Percentiles rank a stretch among this genome's conserved stretches.
These are phyloP conservation scores for Colletotrichum lentis DNA, from an alignment of 2,329 filamentous ascomycete genomes.

Conservation along the genomic window DNA sequence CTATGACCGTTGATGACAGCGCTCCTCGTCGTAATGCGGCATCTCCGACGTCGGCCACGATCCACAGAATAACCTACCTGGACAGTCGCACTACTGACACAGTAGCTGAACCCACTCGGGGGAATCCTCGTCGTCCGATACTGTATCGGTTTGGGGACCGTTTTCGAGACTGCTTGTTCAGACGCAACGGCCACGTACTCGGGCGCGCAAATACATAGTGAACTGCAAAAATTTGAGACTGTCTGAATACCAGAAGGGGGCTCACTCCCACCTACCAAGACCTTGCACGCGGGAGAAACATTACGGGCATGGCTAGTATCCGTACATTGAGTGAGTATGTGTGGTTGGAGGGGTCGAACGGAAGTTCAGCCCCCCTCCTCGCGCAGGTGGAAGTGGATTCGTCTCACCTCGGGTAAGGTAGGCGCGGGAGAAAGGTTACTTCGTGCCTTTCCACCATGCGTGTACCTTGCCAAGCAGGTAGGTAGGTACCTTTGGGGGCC, in stretches of 20 bases:
- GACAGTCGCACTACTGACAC: neutral
- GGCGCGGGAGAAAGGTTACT: neutral
- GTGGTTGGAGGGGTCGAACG: constrained; percentile 34
- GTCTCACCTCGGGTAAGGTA: constrained; percentile 29
- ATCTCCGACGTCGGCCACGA: constrained; percentile 30
- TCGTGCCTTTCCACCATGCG: neutral
- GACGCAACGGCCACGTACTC: neutral
- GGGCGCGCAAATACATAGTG: neutral
- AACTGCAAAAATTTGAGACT: neutral
- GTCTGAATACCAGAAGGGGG: neutral
- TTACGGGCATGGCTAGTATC: neutral
- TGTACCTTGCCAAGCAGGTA: neutral
- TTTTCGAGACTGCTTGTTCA: constrained; percentile 2
- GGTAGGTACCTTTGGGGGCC: neutral
- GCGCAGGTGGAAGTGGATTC: constrained; percentile 22
- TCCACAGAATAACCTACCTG: constrained; percentile 33
- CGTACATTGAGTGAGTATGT: neutral
- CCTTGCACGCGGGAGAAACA: constrained; percentile 21
- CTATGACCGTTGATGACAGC: constrained; percentile 10
- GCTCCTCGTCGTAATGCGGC: constrained; percentile 1
- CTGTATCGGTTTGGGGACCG: constrained; percentile 3
- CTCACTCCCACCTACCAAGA: neutral
- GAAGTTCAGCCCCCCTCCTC: constrained; percentile 30
- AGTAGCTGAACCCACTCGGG: constrained; percentile 5
- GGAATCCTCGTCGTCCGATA: neutral